A percentile compares a stretch with the other conserved stretches of the same genome.
Conservation (phyloP, 2,329 filamentous ascomycete species). For the Fusarium sublunatum region DNA sequence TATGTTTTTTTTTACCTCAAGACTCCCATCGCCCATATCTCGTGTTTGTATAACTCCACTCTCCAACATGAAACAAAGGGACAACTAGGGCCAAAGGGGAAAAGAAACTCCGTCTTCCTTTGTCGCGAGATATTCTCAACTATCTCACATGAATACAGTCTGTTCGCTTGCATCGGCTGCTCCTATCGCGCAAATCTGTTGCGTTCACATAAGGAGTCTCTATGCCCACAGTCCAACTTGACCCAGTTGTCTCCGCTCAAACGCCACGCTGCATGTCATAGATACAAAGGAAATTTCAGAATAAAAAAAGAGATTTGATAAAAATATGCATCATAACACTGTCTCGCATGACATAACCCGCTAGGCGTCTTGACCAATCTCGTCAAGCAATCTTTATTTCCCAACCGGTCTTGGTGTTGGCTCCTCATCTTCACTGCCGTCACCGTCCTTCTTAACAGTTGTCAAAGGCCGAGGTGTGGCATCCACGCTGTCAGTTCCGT, state of each 20-base stretch:
- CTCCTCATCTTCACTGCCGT: constrained; percentile 48
- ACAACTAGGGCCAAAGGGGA: constrained; percentile 21
- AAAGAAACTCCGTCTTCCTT: constrained; percentile 33
- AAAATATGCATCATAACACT: constrained; percentile 6
- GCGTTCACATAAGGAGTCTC: constrained; percentile 27
- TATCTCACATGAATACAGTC: constrained; percentile 37
- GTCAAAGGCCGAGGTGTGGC: constrained; percentile 58
- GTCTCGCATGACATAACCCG: constrained; percentile 2
- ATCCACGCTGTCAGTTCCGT: constrained; percentile 49
- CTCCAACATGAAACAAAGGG: constrained; percentile 6
- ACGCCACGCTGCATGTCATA: constrained; percentile 47
- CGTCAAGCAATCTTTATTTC: constrained; percentile 33
- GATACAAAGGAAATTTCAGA: constrained; percentile 42
- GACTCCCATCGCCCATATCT: constrained; percentile 11
- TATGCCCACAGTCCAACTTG: constrained; percentile 31
- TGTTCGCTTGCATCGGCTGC: constrained; percentile 30
- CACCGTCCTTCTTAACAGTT: constrained; percentile 23
- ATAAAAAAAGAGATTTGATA: constrained; percentile 15
- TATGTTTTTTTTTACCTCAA: constrained; percentile 9
- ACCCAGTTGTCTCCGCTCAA: constrained; percentile 41
- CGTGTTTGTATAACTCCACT: constrained; percentile 14
- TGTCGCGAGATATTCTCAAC: constrained; percentile 18
- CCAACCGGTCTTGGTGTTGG: constrained; percentile 55
- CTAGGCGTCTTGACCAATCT: constrained; percentile 1
- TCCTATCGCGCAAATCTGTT: constrained; percentile 6